Base-by-base conservation (phyloP, 2,329 filamentous ascomycete species). In the Monascus ruber region DNA sequence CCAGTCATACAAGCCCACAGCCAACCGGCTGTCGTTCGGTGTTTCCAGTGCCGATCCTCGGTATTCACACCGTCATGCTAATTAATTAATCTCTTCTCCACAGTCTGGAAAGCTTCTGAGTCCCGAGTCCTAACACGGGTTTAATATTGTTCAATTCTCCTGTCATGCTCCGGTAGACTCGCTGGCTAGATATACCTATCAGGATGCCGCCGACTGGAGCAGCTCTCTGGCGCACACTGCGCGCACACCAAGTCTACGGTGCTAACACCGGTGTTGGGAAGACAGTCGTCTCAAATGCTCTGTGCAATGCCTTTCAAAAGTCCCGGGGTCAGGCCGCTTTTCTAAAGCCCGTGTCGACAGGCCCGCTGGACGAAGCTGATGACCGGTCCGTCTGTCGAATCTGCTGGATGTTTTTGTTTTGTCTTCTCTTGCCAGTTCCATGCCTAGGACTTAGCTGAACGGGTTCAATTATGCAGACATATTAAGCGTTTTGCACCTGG, bases 211-310 rank as follows among this genome's bases (percentile, higher is more conserved):
- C 74, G 25, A 62, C 77, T 37, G 70, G 76, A 35, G 72, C 77
- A 38, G 68, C 77, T 35, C 68, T 87, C 31, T 85, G 79, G 76
- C 77, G 79, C 43, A 75, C 74, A 6, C 68, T 88, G 39, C 76
- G 77, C 44, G 70, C 77, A 8, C 75, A 84, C 49, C 85, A 91
- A 60, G 68, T 93, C 31, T 93, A 83, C 52, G 85, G 85, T 26
- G 83, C 85, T 35, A 91, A 89, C 52, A 91, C 85, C 0, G 77
- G 84, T 47, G 83, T 91, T 25, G 85, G 85, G 47, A 93, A 93
- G 68, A 93, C 85, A 0, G 76, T 93, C 27, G 73, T 87, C 42
- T 81, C 82, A 2, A 86, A 83, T 0, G 62, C 86, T 8, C 67
- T 93, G 3, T 82, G 77, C 57, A 78, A 75, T 45, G 73, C 80